phyloP scores from a whole-genome alignment of 371 early-diverging fungal genomes.

The Fennellomyces sp. region DNA sequence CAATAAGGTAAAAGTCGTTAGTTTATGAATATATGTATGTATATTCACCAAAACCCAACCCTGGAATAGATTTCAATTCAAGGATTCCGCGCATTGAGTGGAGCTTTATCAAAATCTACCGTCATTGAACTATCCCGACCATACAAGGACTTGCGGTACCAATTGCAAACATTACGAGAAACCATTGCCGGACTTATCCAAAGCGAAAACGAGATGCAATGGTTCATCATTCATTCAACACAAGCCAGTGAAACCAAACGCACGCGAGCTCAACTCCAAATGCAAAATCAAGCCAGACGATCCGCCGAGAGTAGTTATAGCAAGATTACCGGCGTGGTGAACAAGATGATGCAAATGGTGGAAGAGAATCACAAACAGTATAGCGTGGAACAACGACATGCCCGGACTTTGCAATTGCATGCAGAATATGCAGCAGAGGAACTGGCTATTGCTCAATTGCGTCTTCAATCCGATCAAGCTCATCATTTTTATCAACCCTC shows the following conservation, averaged over 20 bases:
- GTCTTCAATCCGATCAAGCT: constrained; percentile 17
- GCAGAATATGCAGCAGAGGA: constrained; percentile 32
- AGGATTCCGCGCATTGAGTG: constrained; percentile 32
- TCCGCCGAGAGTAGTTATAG: constrained; percentile 24
- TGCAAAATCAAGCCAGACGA: constrained; percentile 32
- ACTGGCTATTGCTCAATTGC: constrained; percentile 29
- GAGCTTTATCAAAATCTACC: constrained; percentile 18
- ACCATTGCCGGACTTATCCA: constrained; percentile 30
- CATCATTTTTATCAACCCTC: background rate
- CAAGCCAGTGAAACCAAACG: constrained; percentile 22
- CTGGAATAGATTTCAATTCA: constrained; percentile 44
- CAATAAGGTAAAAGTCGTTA: constrained; percentile 28
- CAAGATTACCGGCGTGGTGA: constrained; percentile 28
- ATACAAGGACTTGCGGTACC: constrained; percentile 31
- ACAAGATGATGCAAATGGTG: constrained; percentile 22
- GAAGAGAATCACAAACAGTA: constrained; percentile 24
- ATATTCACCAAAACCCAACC: background rate
- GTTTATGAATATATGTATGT: background rate
- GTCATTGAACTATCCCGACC: constrained; percentile 34
- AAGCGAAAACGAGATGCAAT: constrained; percentile 37
- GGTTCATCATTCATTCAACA: constrained; percentile 38
- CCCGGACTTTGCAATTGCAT: constrained; percentile 23
- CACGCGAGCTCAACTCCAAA: constrained; percentile 28
- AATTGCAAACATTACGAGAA: constrained; percentile 21
- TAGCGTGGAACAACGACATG: constrained; percentile 20